A percentile compares a stretch with the other conserved stretches of the same genome.
These are phyloP conservation scores for Paraphoma sp. DNA, from an alignment of 2,329 filamentous ascomycete genomes.

Conservation along the genomic window DNA sequence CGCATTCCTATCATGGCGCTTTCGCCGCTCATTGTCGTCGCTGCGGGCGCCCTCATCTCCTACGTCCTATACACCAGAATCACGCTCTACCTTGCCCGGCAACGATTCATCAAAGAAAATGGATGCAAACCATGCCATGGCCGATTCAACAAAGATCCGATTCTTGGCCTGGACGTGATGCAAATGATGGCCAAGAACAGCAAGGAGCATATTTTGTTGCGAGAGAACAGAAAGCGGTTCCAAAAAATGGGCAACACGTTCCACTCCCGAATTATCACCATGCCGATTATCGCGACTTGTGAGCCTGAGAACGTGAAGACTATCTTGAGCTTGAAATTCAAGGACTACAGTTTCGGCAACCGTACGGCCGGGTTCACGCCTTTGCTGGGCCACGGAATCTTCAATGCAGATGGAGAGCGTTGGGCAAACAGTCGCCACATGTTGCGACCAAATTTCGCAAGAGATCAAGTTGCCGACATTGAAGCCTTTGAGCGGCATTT, in stretches of 20 bases:
- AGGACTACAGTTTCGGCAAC: slow-evolving; percentile 53
- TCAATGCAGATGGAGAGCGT: slow-evolving; percentile 54
- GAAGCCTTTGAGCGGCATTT: slow-evolving; percentile 68
- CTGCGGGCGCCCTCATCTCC: slow-evolving; percentile 38
- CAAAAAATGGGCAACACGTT: slow-evolving; percentile 47
- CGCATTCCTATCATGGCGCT: slow-evolving; percentile 22
- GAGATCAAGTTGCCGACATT: slow-evolving; percentile 61
- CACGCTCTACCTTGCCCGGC: slow-evolving; percentile 44
- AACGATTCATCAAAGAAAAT: slow-evolving; percentile 49
- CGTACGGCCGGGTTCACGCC: slow-evolving; percentile 47
- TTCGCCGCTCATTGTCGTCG: slow-evolving; percentile 35
- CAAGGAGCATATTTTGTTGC: slow-evolving; percentile 32
- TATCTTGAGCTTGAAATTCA: slow-evolving; percentile 53
- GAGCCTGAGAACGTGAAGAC: slow-evolving; percentile 59
- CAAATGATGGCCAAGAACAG: slow-evolving; percentile 47
- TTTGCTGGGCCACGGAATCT: slow-evolving; percentile 54
- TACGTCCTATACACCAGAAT: slow-evolving; percentile 46
- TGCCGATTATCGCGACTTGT: slow-evolving; percentile 47
- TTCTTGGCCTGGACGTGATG: slow-evolving; percentile 62
- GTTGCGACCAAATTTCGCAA: slow-evolving; percentile 61
- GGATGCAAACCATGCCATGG: slow-evolving; percentile 55
- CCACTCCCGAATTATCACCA: slow-evolving; percentile 45
- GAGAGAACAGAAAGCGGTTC: slow-evolving; percentile 32
- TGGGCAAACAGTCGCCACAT: slow-evolving; percentile 53
- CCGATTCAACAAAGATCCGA: slow-evolving; percentile 61